A percentile compares a stretch with the other conserved stretches of the same genome.
These are phyloP conservation scores for Erysimum cheiri DNA, from an alignment of 441 rosid species.

Conservation along the genomic window DNA sequence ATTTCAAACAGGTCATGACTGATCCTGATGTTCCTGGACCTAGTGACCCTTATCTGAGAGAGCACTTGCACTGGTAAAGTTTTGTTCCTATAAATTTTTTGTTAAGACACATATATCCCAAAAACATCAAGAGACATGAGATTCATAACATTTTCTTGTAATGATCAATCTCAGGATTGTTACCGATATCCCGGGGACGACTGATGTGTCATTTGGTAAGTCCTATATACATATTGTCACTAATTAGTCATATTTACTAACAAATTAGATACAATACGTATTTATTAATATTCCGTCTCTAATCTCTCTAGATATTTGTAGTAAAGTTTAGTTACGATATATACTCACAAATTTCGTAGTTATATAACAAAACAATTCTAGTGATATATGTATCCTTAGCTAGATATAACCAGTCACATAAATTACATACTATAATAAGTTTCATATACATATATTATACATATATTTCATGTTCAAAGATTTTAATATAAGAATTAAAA, in stretches of 20 bases:
- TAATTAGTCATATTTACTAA: too few species aligned
- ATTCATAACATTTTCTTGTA: constrained; percentile 24
- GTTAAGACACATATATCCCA: neutral
- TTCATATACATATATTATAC: neutral
- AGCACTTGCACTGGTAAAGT: constrained; percentile 86
- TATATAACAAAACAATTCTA: too few species aligned
- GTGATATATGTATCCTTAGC: neutral
- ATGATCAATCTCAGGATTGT: constrained; percentile 64
- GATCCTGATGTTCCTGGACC: constrained; percentile 99
- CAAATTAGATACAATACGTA: too few species aligned
- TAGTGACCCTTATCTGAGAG: constrained; percentile 93
- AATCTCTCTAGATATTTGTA: too few species aligned
- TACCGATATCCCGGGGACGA: constrained; percentile 94
- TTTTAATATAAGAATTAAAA: neutral
- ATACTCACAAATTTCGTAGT: too few species aligned
- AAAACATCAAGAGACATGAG: neutral
- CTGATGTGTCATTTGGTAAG: constrained; percentile 89
- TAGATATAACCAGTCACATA: neutral
- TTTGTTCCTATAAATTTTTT: neutral
- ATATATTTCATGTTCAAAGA: neutral
- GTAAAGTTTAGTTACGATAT: too few species aligned
- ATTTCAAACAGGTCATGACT: constrained; percentile 72
- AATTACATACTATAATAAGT: neutral
- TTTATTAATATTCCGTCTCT: too few species aligned
- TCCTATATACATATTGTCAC: neutral